Evolutionary conservation across 2,329 filamentous ascomycete species (phyloP).

Genomic region (Dactylonectria macrodidyma): DNA sequence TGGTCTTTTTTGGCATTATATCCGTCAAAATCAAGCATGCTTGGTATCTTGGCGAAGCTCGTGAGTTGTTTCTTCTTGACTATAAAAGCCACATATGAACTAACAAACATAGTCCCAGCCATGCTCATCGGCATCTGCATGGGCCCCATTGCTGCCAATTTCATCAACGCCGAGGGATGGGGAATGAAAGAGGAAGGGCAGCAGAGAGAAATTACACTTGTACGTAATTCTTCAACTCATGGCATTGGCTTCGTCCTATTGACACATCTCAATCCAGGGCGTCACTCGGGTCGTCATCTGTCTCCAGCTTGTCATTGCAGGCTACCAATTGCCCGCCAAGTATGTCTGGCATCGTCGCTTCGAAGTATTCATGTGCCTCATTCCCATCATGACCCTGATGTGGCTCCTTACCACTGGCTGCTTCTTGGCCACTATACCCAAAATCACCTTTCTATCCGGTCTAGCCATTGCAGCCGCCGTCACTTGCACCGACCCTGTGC

Average conservation of each 20-base stretch:
- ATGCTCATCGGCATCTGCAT: neutral
- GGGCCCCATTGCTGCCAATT: too few relatives aligned
- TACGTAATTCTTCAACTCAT: constrained; percentile 28
- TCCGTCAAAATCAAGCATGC: too few relatives aligned
- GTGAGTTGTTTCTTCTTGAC: too few relatives aligned
- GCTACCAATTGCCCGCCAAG: constrained; percentile 72
- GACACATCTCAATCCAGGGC: constrained; percentile 49
- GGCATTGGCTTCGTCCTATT: too few relatives aligned
- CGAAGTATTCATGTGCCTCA: constrained; percentile 68
- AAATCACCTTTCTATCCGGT: constrained; percentile 66
- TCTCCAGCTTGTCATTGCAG: constrained; percentile 74
- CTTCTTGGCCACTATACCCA: constrained; percentile 68
- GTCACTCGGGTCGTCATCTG: constrained; percentile 73
- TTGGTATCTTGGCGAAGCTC: too few relatives aligned
- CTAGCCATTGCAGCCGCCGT: constrained; percentile 73
- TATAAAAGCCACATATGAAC: too few relatives aligned
- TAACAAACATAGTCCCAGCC: too few relatives aligned
- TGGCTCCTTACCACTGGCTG: constrained; percentile 72
- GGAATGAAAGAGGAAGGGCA: constrained; percentile 43
- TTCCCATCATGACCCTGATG: constrained; percentile 75
- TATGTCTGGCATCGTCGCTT: constrained; percentile 66
- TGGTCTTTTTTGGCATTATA: too few relatives aligned
- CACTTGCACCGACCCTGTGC: constrained; percentile 73
- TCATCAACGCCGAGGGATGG: too few relatives aligned
- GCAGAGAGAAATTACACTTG: constrained; percentile 57